Conservation (phyloP, 768 basidiomycete genomes). For the Serendipita indica region DNA sequence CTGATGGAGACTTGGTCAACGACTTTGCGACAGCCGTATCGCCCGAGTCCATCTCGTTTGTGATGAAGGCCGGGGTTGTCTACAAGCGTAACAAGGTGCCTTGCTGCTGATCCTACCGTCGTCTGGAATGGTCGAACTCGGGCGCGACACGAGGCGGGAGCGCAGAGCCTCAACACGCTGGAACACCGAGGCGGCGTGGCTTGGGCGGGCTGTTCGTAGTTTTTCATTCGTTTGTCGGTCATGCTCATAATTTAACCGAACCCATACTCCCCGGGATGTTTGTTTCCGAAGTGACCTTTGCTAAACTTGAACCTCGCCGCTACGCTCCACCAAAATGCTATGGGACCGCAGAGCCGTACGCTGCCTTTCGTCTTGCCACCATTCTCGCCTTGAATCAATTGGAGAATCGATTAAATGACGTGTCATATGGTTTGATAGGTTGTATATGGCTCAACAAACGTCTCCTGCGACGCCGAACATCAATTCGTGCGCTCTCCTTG, state of each 20-base stretch:
- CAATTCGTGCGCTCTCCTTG: background rate
- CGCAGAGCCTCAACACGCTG: too few relatives aligned
- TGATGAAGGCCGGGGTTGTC: slow-evolving; percentile 43
- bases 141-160: too few relatives aligned
- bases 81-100: too few relatives aligned
- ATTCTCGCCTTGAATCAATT: background rate
- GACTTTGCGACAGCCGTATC: slow-evolving; percentile 34
- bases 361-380: background rate
- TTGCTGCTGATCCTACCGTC: too few relatives aligned
- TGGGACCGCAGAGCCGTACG: background rate
- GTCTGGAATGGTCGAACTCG: too few relatives aligned
- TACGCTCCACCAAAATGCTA: background rate
- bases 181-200: too few relatives aligned
- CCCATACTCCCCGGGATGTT: too few relatives aligned
- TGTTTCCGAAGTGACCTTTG: too few relatives aligned
- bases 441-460: slow-evolving; percentile 8
- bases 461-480: background rate
- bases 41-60: slow-evolving; percentile 33
- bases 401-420: background rate
- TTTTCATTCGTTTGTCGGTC: too few relatives aligned
- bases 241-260: too few relatives aligned
- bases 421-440: background rate
- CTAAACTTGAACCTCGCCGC: background rate
- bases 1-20: slow-evolving; percentile 23
- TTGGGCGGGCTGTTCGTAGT: too few relatives aligned